Conservation (phyloP, 495 filamentous ascomycete genomes). For the Sordaria brevicollis region DNA sequence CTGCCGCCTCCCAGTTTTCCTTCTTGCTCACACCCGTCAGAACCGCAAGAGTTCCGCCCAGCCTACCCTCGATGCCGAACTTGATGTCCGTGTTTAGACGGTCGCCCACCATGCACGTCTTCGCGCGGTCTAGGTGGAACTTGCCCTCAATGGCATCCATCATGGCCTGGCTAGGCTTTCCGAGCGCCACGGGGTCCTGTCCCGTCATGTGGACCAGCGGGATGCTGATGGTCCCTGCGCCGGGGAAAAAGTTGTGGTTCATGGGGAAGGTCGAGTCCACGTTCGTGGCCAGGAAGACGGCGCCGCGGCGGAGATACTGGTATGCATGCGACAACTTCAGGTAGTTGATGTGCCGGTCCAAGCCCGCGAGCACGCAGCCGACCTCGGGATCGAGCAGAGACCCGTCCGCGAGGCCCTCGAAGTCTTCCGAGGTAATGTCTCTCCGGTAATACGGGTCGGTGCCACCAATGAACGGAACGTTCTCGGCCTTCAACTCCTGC, state of each 20-base stretch:
- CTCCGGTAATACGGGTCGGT: slow-evolving; percentile 71
- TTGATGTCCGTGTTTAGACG: slow-evolving; percentile 90
- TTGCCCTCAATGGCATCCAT: slow-evolving; percentile 98
- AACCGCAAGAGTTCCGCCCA: slow-evolving; percentile 87
- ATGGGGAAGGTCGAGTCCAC: slow-evolving; percentile 77
- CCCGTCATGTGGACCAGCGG: slow-evolving; percentile 68
- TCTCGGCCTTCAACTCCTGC: slow-evolving; percentile 68
- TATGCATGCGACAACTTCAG: slow-evolving; percentile 74
- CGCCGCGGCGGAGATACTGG: slow-evolving; percentile 75
- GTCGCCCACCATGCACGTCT: slow-evolving; percentile 94
- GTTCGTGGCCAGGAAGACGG: slow-evolving; percentile 91
- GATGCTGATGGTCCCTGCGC: slow-evolving; percentile 73
- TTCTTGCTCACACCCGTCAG: slow-evolving; percentile 81
- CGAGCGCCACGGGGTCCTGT: slow-evolving; percentile 62
- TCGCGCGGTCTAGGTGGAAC: slow-evolving; percentile 73
- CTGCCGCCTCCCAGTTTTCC: slow-evolving; percentile 63
- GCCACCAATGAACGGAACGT: slow-evolving; percentile 73
- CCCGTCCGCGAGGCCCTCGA: slow-evolving; percentile 61
- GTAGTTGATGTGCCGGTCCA: slow-evolving; percentile 93
- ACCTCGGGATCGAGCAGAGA: slow-evolving; percentile 76
- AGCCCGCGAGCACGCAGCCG: slow-evolving; percentile 74
- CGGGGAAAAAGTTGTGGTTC: slow-evolving; percentile 74
- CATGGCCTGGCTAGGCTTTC: slow-evolving; percentile 97
- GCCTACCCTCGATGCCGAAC: slow-evolving; percentile 82
- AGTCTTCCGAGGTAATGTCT: slow-evolving; percentile 71